phyloP scores from a whole-genome alignment of 2,329 filamentous ascomycete genomes.

The Pyrenophora graminea region DNA sequence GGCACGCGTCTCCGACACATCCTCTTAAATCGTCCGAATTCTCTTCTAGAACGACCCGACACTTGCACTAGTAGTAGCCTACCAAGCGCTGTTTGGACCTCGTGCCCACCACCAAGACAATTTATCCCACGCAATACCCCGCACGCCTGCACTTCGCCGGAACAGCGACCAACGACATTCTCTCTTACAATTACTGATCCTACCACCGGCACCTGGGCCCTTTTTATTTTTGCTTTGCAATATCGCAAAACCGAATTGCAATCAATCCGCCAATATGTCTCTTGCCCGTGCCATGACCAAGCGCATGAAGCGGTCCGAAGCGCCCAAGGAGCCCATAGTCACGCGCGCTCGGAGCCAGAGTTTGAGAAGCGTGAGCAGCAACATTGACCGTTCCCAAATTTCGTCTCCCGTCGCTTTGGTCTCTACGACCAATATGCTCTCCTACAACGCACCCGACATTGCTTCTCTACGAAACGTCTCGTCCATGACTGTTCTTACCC shows the following conservation, averaged over 20 bases:
- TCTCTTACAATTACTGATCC: conserved; percentile 37
- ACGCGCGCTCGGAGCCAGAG: conserved; percentile 48
- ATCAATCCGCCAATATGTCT: conserved; percentile 54
- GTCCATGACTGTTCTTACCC: conserved; percentile 60
- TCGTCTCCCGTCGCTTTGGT: conserved; percentile 84
- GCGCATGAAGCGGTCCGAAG: conserved; percentile 62
- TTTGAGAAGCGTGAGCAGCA: conserved; percentile 51
- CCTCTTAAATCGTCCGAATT: conserved; percentile 26
- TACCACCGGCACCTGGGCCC: conserved; percentile 30
- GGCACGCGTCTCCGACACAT: conserved; percentile 32
- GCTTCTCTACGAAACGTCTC: conserved; percentile 45
- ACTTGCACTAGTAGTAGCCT: conserved; percentile 22
- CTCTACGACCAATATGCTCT: conserved; percentile 94
- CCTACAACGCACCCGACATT: conserved; percentile 91
- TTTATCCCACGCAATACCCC: conserved; percentile 45
- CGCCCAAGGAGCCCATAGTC: conserved; percentile 28
- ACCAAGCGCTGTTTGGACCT: conserved; percentile 24
- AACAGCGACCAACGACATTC: conserved; percentile 33
- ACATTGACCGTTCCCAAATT: conserved; percentile 71
- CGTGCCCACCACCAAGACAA: conserved; percentile 30
- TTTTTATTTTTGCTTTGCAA: conserved; percentile 17
- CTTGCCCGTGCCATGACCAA: conserved; percentile 74
- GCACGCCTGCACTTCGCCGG: conserved; percentile 33
- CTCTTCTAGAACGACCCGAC: conserved; percentile 27
- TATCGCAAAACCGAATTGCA: conserved; percentile 30